Conservation (phyloP, 768 basidiomycete species). For the Boletus rufocinnamomeus region DNA sequence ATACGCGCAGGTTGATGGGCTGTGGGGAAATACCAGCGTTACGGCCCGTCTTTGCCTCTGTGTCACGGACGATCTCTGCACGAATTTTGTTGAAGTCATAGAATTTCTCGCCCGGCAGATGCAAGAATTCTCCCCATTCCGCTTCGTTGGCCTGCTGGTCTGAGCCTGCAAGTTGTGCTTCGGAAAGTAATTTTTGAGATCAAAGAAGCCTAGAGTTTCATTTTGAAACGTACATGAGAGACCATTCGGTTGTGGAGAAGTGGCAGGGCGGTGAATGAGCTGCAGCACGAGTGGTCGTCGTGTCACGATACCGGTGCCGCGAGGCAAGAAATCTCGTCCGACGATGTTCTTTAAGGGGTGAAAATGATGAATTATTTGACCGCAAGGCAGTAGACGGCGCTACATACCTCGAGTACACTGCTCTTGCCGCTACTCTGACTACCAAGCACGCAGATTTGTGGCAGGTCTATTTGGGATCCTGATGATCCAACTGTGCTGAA, state of each 20-base stretch:
- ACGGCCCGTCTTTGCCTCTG: conserved; percentile 97
- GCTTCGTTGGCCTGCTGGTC: conserved; percentile 85
- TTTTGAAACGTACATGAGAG: conserved; percentile 39
- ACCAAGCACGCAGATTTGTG: conserved; percentile 89
- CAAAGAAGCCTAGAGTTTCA: background rate
- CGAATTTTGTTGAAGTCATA: conserved; percentile 97
- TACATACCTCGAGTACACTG: conserved; percentile 82
- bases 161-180: conserved; percentile 41
- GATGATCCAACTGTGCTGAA: conserved; percentile 82
- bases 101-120: conserved; percentile 95
- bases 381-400: background rate
- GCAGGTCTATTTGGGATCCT: conserved; percentile 80
- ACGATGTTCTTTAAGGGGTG: conserved; percentile 78
- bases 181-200: conserved; percentile 1
- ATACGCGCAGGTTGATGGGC: conserved; percentile 97
- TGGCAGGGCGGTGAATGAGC: conserved; percentile 83
- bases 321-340: conserved; percentile 96
- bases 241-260: conserved; percentile 46
- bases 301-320: conserved; percentile 98
- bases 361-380: conserved; percentile 12
- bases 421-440: conserved; percentile 94
- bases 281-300: conserved; percentile 94
- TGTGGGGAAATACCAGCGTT: conserved; percentile 97
- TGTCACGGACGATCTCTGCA: conserved; percentile 94
- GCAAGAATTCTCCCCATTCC: conserved; percentile 99